phyloP scores from a whole-genome alignment of 495 filamentous ascomycete genomes.

The Penicillium herquei region DNA sequence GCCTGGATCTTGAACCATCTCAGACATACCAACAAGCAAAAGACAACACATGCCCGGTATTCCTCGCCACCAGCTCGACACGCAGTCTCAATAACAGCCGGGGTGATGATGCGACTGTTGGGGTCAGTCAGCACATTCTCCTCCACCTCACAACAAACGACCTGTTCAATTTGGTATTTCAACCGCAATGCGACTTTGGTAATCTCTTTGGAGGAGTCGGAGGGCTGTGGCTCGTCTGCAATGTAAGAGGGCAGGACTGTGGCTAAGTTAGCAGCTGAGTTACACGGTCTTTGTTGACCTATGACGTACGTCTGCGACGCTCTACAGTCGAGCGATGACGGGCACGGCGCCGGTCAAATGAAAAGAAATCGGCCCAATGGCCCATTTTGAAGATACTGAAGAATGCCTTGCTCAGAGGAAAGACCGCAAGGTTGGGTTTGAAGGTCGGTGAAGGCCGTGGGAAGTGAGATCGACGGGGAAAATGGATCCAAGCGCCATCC shows the following conservation, averaged over 20 bases:
- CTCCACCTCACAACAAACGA: slow-evolving; percentile 84
- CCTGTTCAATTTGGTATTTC: slow-evolving; percentile 86
- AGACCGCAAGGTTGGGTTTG: neutral
- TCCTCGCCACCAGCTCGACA: slow-evolving; percentile 76
- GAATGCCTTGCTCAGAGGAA: neutral
- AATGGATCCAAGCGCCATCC: slow-evolving; percentile 7
- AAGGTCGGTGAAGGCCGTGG: neutral
- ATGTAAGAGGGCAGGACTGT: slow-evolving; percentile 38
- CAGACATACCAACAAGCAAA: slow-evolving; percentile 82
- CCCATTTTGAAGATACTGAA: slow-evolving; percentile 28
- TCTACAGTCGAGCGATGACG: slow-evolving; percentile 31
- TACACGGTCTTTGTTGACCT: slow-evolving; percentile 6
- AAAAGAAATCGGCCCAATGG: slow-evolving; percentile 35
- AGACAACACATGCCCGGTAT: slow-evolving; percentile 74
- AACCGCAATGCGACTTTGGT: slow-evolving; percentile 85
- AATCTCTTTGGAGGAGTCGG: slow-evolving; percentile 69
- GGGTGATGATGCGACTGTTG: slow-evolving; percentile 82
- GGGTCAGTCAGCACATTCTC: slow-evolving; percentile 67
- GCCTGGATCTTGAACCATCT: slow-evolving; percentile 89
- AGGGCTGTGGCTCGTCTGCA: slow-evolving; percentile 25
- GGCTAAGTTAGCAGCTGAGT: slow-evolving; percentile 22
- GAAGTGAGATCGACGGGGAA: neutral
- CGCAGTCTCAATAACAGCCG: slow-evolving; percentile 72
- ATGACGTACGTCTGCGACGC: slow-evolving; percentile 44
- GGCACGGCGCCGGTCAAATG: slow-evolving; percentile 17